Percentiles rank a stretch among this genome's conserved stretches.
Conservation (phyloP, 2,329 filamentous ascomycete species). For the Aspergillus niger region DNA sequence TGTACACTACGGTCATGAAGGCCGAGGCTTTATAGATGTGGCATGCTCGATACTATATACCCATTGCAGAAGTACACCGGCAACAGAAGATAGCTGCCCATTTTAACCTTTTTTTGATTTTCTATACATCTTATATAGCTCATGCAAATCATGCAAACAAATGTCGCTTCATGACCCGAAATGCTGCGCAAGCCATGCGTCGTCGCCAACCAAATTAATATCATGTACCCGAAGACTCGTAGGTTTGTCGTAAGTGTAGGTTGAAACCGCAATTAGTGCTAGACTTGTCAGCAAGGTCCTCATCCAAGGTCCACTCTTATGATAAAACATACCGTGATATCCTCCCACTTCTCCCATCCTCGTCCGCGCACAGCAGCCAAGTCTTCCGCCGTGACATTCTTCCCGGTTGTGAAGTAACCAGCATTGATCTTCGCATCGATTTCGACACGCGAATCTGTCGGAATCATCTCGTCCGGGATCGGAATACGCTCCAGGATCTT, state of each 20-base stretch:
- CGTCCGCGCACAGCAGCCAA: slow-evolving; percentile 82
- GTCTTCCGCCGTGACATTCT: slow-evolving; percentile 85
- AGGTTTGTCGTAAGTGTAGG: not conserved
- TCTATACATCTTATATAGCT: not conserved
- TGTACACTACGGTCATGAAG: no score
- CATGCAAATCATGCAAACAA: not conserved
- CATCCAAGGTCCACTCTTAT: not conserved
- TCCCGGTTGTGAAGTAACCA: slow-evolving; percentile 82
- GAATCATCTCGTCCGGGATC: slow-evolving; percentile 91
- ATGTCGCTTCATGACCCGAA: not conserved
- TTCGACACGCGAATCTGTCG: slow-evolving; percentile 92
- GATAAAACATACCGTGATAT: slow-evolving; percentile 42
- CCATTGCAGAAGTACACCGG: not conserved
- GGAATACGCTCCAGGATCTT: slow-evolving; percentile 88
- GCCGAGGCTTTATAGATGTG: no score
- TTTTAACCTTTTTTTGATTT: not conserved
- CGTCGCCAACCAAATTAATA: not conserved
- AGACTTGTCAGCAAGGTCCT: not conserved
- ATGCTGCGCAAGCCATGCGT: not conserved
- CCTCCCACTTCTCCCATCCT: slow-evolving; percentile 75
- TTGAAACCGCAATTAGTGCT: not conserved
- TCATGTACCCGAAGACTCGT: not conserved
- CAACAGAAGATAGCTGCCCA: not conserved
- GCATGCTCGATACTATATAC: not conserved
- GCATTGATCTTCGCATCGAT: slow-evolving; percentile 98